Base-by-base conservation (phyloP, 306 rosid genomes). In the Prunus dulcis region DNA sequence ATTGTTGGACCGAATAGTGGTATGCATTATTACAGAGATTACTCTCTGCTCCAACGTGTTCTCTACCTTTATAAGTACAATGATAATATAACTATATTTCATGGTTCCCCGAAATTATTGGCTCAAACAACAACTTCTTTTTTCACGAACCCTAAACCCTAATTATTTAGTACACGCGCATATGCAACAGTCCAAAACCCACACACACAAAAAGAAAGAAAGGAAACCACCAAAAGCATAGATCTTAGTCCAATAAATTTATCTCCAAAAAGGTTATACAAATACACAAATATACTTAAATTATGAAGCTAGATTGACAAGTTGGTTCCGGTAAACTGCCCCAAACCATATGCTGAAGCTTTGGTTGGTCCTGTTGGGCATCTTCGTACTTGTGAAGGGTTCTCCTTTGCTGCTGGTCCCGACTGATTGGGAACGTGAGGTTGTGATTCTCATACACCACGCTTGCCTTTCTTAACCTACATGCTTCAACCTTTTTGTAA, bases 281-380 rank as follows among this genome's bases (percentile, higher is more conserved):
- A 52, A 63, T 63, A 9, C 20, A 30, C 22, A 28, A 20, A 57
- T 73, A 32, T 22, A 50, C 6, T n/a, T 50, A 22, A 38, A 34
- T 64, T 64, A 11, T 27, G 63, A 56, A 28, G 22, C 43, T 14
- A 34, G 57, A 41, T 13, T 18, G 46, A 10, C 80, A 27, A 66
- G 20, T 53, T 65, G 23, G 52, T 5, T 65, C 47, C 14, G 79
- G 52, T 22, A 77, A 68, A 58, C 67, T 69, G 30, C 2, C 13
- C 13, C 12, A 22, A 25, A 64, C 86, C 91, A 88, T 86, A 85
- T 86, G 87, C 80, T 60, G 67, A 77, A 71, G 86, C 82, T 78
- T 43, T 82, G 80, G 89, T 91, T 86, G 89, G 92, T 84, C 67
- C 47, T 15, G 22, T 25, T 55, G 20, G 64, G 93, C 78, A 86